A percentile compares a stretch with the other conserved stretches of the same genome.
Conservation (phyloP, 192 early-diverging fungal genomes). For the Umbelopsis isabellina region DNA sequence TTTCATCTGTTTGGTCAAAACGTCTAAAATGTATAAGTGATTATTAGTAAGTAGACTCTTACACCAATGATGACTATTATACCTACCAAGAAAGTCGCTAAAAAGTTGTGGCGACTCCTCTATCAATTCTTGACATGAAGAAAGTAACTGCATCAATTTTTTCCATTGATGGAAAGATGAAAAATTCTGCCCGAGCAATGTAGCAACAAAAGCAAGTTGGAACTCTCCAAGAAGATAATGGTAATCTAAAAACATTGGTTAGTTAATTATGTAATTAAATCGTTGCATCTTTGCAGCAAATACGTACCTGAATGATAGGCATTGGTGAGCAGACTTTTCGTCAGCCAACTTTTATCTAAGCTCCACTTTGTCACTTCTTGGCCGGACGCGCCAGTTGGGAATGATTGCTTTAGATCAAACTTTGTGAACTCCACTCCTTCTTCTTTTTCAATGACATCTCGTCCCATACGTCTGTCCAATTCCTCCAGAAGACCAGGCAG, state of each 20-base stretch:
- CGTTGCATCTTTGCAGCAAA: neutral
- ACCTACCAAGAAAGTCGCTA: constrained; percentile 58
- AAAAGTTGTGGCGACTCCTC: constrained; percentile 48
- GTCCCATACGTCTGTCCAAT: constrained; percentile 20
- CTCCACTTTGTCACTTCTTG: constrained; percentile 76
- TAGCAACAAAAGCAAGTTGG: constrained; percentile 79
- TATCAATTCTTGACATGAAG: constrained; percentile 65
- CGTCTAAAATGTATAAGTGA: constrained; percentile 37
- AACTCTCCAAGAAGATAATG: constrained; percentile 75
- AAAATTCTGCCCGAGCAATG: constrained; percentile 81
- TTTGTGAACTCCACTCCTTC: constrained; percentile 62
- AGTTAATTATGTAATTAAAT: neutral
- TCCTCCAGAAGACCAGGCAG: neutral
- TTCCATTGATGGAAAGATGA: constrained; percentile 92
- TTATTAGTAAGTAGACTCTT: constrained; percentile 22
- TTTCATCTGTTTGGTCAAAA: constrained; percentile 60
- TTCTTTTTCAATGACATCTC: constrained; percentile 26
- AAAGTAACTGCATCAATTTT: constrained; percentile 69
- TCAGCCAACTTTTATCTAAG: constrained; percentile 88
- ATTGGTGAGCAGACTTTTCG: constrained; percentile 53
- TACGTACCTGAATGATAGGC: constrained; percentile 51
- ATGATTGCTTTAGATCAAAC: constrained; percentile 84
- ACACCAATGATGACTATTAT: constrained; percentile 13
- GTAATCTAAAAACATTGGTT: constrained; percentile 37
- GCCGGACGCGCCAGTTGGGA: constrained; percentile 69